phyloP scores from a whole-genome alignment of 2,329 filamentous ascomycete species.

The Cordyceps militaris region DNA sequence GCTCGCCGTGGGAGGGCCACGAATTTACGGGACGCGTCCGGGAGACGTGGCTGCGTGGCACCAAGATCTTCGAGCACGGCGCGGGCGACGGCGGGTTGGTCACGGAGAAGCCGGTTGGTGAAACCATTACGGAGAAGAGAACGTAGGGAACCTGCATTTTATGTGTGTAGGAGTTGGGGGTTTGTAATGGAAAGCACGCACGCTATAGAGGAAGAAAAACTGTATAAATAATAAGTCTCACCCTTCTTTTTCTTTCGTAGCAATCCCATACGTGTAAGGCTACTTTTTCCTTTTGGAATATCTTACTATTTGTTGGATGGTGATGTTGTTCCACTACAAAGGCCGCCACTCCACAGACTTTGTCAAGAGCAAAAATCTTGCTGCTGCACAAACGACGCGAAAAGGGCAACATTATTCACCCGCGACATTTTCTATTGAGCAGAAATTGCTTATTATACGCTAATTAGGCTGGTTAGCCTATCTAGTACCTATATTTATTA shows the following conservation, averaged over 20 bases:
- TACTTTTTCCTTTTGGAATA: background rate
- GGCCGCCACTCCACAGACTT: background rate
- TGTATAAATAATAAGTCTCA: background rate
- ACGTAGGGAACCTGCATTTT: conserved; percentile 15
- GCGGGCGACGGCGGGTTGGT: conserved; percentile 45
- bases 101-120: conserved; percentile 38
- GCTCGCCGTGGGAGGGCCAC: conserved; percentile 82
- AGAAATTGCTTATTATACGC: too few species aligned
- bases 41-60: conserved; percentile 80
- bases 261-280: too few species aligned
- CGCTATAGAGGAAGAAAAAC: background rate
- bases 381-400: background rate
- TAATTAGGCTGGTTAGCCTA: too few species aligned
- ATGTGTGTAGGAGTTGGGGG: background rate
- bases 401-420: too few species aligned
- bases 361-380: background rate
- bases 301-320: background rate
- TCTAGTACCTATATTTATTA: too few species aligned
- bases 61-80: conserved; percentile 65
- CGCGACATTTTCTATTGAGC: too few species aligned
- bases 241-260: too few species aligned
- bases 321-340: background rate
- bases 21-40: conserved; percentile 68
- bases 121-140: conserved; percentile 55
- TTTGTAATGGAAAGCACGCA: background rate